Percentiles rank a stretch among this genome's conserved stretches.
Evolutionary conservation across 495 filamentous ascomycete species (phyloP).

Genomic region (Tuber umbilicatum): DNA sequence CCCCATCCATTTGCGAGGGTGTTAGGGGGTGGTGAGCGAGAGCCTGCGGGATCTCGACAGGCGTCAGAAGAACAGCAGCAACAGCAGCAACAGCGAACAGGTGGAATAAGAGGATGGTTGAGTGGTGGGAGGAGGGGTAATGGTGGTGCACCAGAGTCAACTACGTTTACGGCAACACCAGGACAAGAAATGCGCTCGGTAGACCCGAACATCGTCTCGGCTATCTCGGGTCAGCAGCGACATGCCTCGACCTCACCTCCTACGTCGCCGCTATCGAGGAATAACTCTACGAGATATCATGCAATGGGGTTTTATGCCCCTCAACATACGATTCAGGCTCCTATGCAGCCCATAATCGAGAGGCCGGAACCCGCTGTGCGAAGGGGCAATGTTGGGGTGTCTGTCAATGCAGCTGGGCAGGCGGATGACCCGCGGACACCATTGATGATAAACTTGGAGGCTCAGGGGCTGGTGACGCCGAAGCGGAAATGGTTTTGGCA

Average conservation of each 20-base stretch:
- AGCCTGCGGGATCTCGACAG: background rate
- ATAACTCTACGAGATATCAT: background rate
- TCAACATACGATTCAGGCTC: conserved; percentile 6
- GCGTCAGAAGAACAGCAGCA: background rate
- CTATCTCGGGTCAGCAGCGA: conserved; percentile 1
- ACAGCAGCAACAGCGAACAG: background rate
- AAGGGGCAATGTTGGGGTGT: conserved; percentile 7
- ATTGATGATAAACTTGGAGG: background rate
- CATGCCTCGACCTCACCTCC: background rate
- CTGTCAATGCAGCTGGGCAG: background rate
- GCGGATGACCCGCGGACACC: background rate
- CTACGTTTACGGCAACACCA: conserved; percentile 5
- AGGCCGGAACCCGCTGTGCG: conserved; percentile 14
- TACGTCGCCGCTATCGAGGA: background rate
- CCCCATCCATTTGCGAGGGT: conserved; percentile 26
- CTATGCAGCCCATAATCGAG: conserved; percentile 9
- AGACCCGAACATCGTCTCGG: conserved; percentile 22
- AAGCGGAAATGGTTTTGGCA: conserved; percentile 34
- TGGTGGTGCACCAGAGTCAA: conserved; percentile 18
- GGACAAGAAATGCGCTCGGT: conserved; percentile 31
- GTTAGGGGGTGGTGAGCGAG: conserved; percentile 13
- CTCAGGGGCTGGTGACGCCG: background rate
- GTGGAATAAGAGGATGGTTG: conserved; percentile 30
- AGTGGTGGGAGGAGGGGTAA: conserved; percentile 19
- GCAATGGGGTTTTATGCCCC: background rate